A percentile compares a stretch with the other conserved stretches of the same genome.
Evolutionary conservation across 2,329 filamentous ascomycete genomes (phyloP).

Genomic region (Pseudodiploospora longispora): DNA sequence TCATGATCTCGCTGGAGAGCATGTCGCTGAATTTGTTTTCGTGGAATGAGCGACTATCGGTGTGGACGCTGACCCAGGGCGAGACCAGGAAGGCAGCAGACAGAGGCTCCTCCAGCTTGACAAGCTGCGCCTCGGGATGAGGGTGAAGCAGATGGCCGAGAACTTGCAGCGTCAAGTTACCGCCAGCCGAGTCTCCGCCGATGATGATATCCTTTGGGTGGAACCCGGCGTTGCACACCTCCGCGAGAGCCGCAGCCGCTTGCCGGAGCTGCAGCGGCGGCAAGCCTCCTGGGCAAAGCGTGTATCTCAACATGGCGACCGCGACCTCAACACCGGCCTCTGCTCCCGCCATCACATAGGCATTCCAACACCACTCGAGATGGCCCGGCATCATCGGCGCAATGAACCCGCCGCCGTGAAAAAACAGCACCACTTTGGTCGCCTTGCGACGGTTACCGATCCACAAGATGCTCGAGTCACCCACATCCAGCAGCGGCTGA

Average conservation of each 20-base stretch:
- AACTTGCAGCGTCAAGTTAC: constrained; percentile 24
- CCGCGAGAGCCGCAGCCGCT: constrained; percentile 21
- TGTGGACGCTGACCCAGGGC: constrained; percentile 21
- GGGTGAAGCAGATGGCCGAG: constrained; percentile 25
- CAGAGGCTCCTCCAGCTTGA: constrained; percentile 18
- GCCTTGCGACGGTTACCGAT: constrained; percentile 19
- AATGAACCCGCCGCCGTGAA: constrained; percentile 22
- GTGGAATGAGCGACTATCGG: constrained; percentile 13
- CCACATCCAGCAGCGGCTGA: constrained; percentile 10
- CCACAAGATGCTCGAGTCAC: constrained; percentile 17
- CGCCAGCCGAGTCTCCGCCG: constrained; percentile 30
- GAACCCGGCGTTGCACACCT: constrained; percentile 22
- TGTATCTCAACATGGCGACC: constrained; percentile 27
- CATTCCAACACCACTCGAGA: constrained; percentile 19
- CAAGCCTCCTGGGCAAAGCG: constrained; percentile 20
- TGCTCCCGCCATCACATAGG: constrained; percentile 14
- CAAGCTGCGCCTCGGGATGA: constrained; percentile 12
- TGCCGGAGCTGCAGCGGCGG: constrained; percentile 25
- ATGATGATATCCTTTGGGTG: constrained; percentile 22
- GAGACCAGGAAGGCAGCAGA: constrained; percentile 25
- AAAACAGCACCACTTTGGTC: constrained; percentile 19
- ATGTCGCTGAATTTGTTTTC: constrained; percentile 25
- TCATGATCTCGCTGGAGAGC: constrained; percentile 16
- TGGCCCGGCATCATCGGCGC: constrained; percentile 15
- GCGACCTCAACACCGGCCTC: constrained; percentile 17